A percentile compares a stretch with the other conserved stretches of the same genome.
phyloP scores from a whole-genome alignment of 1,284 basidiomycete genomes.

The Takashimella tepidaria region DNA sequence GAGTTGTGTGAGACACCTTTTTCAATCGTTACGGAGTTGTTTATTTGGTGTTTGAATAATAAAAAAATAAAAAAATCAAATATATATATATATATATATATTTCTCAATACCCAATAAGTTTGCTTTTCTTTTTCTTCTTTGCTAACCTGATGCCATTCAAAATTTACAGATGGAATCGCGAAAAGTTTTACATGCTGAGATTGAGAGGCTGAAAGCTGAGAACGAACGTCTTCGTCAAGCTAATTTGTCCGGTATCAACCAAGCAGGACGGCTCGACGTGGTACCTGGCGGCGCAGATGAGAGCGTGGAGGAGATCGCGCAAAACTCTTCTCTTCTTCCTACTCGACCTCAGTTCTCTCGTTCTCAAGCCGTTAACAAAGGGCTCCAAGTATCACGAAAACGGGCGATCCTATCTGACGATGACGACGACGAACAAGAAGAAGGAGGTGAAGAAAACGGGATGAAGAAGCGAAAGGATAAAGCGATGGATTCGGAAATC shows the following conservation, averaged over 20 bases:
- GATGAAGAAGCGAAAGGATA: background rate
- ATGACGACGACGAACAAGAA: background rate
- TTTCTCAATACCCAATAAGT: too few relatives aligned
- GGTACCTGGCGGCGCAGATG: too few relatives aligned
- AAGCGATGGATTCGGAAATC: background rate
- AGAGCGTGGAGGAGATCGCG: too few relatives aligned
- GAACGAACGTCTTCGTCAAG: conserved; percentile 1
- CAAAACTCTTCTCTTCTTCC: too few relatives aligned
- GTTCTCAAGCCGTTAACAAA: conserved; percentile 8
- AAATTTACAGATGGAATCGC: conserved; percentile 19
- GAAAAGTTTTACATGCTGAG: conserved; percentile 22
- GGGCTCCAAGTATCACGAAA: background rate
- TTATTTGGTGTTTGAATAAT: too few relatives aligned
- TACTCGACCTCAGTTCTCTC: background rate
- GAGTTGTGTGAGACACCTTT: too few relatives aligned
- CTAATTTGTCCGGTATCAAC: too few relatives aligned
- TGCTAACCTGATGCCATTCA: background rate
- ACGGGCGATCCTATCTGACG: background rate
- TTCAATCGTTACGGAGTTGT: too few relatives aligned
- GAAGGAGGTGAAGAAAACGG: background rate
- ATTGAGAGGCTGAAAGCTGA: conserved; percentile 16
- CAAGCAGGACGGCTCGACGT: too few relatives aligned
- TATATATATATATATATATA: too few relatives aligned
- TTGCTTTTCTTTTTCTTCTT: background rate
- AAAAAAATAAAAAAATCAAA: too few relatives aligned